Base-by-base conservation (phyloP, 805 yeast genomes). In the Wickerhamomyces ciferrii region DNA sequence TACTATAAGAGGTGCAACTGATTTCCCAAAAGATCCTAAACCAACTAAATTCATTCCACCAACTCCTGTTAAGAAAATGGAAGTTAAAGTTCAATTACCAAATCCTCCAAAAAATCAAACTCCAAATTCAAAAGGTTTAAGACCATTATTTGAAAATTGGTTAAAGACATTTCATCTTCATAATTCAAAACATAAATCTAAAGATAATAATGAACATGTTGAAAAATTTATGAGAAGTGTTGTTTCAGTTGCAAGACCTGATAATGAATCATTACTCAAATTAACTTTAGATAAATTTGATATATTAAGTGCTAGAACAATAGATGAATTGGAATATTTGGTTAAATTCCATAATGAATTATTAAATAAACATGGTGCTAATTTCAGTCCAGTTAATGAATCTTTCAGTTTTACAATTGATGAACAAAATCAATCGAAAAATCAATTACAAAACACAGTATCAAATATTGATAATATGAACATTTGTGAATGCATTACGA, bases 61-160 rank as follows among this genome's bases (percentile, higher is more conserved):
- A 3, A 83, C 90, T 0, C 91, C 88, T 0, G 80, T 79, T 9
- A 83, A 76, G 58, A 81, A 78, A 51, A 74, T 81, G 74, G 83
- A 78, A 32, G 51, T 71, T 37, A 61, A 65, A 5, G 53, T 70
- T 15, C 60, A 60, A 9, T 50, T 68, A 3, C 56, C 64, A 3
- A 58, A 60, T 6, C 42, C 59, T 7, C 52, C 64, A 2, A 62
- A 48, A 24, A 43, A 49, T 24, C 11, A 9, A 10, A 27, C 50
- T 52, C 34, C 53, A 37, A 20, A 20, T 6, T n/a, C 59, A 21
- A 54, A 48, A 39, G 62, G 61, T 9, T 43, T 55, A 11, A 46
- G 46, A 36, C 48, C 60, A 5, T 37, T 55, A 38, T 43, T 55
- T 20, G 61, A 59, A 36, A 48, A 45, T 19, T 53, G 58, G 59